Conservation (phyloP, 1,284 basidiomycete genomes). For the Prillingera fragicola region DNA sequence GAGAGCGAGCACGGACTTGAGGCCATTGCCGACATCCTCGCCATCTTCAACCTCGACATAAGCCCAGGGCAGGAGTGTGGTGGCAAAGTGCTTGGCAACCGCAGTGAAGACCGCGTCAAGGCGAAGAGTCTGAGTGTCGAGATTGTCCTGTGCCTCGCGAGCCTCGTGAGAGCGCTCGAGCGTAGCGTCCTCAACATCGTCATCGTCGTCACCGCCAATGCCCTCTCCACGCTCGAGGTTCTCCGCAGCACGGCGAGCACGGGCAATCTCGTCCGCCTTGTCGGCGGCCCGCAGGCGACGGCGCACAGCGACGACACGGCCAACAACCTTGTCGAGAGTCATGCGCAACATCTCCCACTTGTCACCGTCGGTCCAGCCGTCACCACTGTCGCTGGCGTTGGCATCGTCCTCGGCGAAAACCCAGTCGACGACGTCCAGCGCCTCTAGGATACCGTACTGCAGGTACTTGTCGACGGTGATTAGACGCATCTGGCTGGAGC, state of each 20-base stretch:
- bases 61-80: slow-evolving; percentile 31
- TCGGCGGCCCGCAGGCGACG: slow-evolving; percentile 65
- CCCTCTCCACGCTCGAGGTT: slow-evolving; percentile 38
- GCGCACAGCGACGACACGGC: slow-evolving; percentile 69
- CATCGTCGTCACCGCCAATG: slow-evolving; percentile 30
- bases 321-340: slow-evolving; percentile 77
- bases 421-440: slow-evolving; percentile 83
- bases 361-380: slow-evolving; percentile 55
- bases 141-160: slow-evolving; percentile 35
- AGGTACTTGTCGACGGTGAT: slow-evolving; percentile 97
- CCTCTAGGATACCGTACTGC: slow-evolving; percentile 96
- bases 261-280: slow-evolving; percentile 79
- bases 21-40: slow-evolving; percentile 18
- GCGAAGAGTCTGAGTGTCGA: slow-evolving; percentile 34
- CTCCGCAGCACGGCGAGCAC: slow-evolving; percentile 61
- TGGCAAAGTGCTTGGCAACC: slow-evolving; percentile 32
- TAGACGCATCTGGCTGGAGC: slow-evolving; percentile 72
- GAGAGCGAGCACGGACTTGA: slow-evolving; percentile 36
- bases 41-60: slow-evolving; percentile 11
- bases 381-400: slow-evolving; percentile 42
- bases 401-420: slow-evolving; percentile 57
- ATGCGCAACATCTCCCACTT: slow-evolving; percentile 78
- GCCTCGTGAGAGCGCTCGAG: slow-evolving; percentile 35
- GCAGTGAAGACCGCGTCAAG: slow-evolving; percentile 34
- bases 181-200: slow-evolving; percentile 19